Conservation (phyloP, 2,329 filamentous ascomycete genomes). For the Beauveria medogensis region DNA sequence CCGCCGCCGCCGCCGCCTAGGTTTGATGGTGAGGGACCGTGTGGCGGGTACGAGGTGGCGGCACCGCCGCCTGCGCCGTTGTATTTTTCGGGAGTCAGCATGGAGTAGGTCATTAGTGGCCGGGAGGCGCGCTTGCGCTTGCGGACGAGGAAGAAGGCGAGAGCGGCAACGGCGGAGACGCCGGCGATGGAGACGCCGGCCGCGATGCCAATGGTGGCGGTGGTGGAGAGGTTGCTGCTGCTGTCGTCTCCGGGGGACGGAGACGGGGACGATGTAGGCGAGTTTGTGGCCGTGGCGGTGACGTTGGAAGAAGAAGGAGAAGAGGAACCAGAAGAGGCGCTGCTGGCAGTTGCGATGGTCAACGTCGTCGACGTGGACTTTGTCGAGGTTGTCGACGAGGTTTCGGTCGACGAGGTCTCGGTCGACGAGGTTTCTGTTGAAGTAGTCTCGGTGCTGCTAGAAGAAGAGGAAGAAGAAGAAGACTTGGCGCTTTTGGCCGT, state of each 20-base stretch:
- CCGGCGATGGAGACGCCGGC: conserved; percentile 24
- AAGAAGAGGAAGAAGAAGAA: conserved; percentile 9
- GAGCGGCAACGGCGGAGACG: conserved; percentile 18
- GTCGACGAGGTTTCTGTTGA: conserved; percentile 11
- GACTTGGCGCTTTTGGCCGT: neutral
- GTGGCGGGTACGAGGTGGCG: conserved; percentile 15
- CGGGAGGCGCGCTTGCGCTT: conserved; percentile 18
- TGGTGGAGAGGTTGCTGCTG: conserved; percentile 18
- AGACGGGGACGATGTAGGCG: neutral
- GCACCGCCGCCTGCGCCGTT: conserved; percentile 7
- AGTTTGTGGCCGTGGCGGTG: conserved; percentile 13
- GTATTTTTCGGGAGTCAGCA: conserved; percentile 19
- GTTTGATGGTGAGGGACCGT: conserved; percentile 16
- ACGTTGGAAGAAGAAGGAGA: too few species aligned
- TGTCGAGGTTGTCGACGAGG: conserved; percentile 10
- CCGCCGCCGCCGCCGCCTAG: neutral
- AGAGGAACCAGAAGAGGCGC: conserved; percentile 14
- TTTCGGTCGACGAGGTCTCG: conserved; percentile 11
- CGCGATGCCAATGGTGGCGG: conserved; percentile 26
- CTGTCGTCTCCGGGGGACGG: neutral
- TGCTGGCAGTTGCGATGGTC: neutral
- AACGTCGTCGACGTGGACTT: neutral
- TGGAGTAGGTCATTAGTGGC: conserved; percentile 22
- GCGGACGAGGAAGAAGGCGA: conserved; percentile 21
- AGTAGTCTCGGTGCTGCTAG: neutral